These are phyloP conservation scores for Fusarium dlaminii DNA, from an alignment of 2,329 filamentous ascomycete genomes.

Conservation along the genomic window DNA sequence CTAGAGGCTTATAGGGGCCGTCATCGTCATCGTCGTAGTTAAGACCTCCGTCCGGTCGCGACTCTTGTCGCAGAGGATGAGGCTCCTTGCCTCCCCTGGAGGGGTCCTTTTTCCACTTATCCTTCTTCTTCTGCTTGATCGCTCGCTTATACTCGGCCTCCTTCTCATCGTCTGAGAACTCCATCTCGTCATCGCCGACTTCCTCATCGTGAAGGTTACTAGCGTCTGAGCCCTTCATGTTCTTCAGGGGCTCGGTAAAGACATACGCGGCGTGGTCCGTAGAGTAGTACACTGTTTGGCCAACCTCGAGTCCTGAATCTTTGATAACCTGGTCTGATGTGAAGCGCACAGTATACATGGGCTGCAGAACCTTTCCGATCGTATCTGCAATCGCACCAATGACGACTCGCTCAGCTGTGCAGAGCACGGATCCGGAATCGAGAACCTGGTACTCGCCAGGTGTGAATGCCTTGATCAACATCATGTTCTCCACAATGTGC, in stretches of 20 bases:
- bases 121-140: slow-evolving; percentile 73
- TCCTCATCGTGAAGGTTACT: slow-evolving; percentile 97
- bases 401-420: slow-evolving; percentile 76
- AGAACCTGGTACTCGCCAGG: slow-evolving; percentile 87
- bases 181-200: slow-evolving; percentile 82
- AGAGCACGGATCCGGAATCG: slow-evolving; percentile 85
- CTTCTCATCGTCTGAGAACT: slow-evolving; percentile 96
- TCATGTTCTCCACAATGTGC: slow-evolving; percentile 78
- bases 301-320: slow-evolving; percentile 72
- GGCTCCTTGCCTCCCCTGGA: slow-evolving; percentile 50
- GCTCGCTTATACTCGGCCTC: slow-evolving; percentile 83
- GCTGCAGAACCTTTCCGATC: slow-evolving; percentile 85
- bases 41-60: slow-evolving; percentile 56
- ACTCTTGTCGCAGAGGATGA: slow-evolving; percentile 54
- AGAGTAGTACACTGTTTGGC: slow-evolving; percentile 81
- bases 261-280: slow-evolving; percentile 82
- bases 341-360: slow-evolving; percentile 86
- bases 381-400: slow-evolving; percentile 87
- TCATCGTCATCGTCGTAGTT: slow-evolving; percentile 76
- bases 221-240: slow-evolving; percentile 88
- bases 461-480: slow-evolving; percentile 80
- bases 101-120: slow-evolving; percentile 55
- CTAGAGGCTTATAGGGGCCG: slow-evolving; percentile 76
- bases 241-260: slow-evolving; percentile 84
- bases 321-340: slow-evolving; percentile 73